Evolutionary conservation across 2,329 filamentous ascomycete genomes (phyloP).

Genomic region (Cladobotryum protrusum): DNA sequence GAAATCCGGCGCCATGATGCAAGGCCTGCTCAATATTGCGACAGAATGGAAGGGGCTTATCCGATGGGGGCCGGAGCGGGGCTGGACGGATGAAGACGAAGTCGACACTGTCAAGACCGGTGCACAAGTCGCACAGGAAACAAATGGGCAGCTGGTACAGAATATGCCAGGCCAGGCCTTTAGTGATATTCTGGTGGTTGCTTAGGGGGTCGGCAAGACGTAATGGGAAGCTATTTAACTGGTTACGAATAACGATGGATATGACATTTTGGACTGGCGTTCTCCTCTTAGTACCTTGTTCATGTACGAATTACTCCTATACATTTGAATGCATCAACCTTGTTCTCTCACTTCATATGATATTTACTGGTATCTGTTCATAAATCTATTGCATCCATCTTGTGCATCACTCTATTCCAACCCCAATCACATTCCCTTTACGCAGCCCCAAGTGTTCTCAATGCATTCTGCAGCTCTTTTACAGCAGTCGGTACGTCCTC

Average conservation of each 20-base stretch:
- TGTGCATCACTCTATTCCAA: too few species aligned
- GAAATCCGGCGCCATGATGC: constrained; percentile 59
- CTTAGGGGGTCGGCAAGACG: constrained; percentile 7
- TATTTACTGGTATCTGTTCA: background rate
- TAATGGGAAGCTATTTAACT: background rate
- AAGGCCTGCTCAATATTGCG: constrained; percentile 49
- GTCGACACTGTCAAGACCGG: constrained; percentile 11
- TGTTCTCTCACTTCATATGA: background rate
- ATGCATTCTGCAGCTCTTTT: constrained; percentile 70
- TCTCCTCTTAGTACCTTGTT: background rate
- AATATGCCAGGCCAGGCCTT: constrained; percentile 13
- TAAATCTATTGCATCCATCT: too few species aligned
- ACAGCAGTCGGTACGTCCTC: constrained; percentile 91
- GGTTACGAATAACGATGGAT: background rate
- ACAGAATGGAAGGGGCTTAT: constrained; percentile 43
- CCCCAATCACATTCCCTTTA: constrained; percentile 9
- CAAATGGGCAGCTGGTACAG: constrained; percentile 7
- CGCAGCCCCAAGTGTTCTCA: constrained; percentile 60
- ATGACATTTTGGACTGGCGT: constrained; percentile 3
- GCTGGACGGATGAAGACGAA: constrained; percentile 54
- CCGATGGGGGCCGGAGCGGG: constrained; percentile 61
- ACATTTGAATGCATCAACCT: too few species aligned
- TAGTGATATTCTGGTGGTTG: constrained; percentile 14
- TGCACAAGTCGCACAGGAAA: too few species aligned
- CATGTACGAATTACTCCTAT: too few species aligned